A percentile compares a stretch with the other conserved stretches of the same genome.
These are phyloP conservation scores for Panaeolus papilionaceus DNA, from an alignment of 768 basidiomycete genomes.

Conservation along the genomic window DNA sequence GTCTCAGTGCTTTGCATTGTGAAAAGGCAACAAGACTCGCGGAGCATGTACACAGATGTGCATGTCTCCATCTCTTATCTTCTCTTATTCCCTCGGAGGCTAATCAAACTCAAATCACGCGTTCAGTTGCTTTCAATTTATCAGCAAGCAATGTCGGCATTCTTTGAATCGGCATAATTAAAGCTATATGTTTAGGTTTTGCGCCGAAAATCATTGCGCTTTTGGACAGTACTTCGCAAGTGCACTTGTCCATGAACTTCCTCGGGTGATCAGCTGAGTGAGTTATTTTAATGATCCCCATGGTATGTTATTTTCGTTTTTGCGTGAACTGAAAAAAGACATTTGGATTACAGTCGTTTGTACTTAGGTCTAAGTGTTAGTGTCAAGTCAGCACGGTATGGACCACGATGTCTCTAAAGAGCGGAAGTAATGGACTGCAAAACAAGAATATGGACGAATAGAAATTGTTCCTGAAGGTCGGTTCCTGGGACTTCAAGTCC, in stretches of 20 bases:
- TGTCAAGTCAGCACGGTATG: neutral
- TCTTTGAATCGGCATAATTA: neutral
- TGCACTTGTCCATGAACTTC: neutral
- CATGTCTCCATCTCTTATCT: too few species aligned
- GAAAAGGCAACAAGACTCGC: too few species aligned
- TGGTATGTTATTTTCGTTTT: neutral
- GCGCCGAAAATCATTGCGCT: neutral
- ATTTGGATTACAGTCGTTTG: neutral
- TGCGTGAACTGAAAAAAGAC: neutral
- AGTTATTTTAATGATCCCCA: neutral
- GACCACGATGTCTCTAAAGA: neutral
- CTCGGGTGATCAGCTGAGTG: neutral
- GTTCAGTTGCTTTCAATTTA: neutral
- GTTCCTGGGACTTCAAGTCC: neutral
- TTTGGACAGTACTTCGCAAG: constrained; percentile 1
- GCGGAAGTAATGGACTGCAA: neutral
- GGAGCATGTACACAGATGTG: too few species aligned
- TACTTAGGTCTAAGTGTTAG: neutral
- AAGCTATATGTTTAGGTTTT: neutral
- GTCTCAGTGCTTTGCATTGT: too few species aligned
- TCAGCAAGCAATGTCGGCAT: neutral
- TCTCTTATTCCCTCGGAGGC: neutral
- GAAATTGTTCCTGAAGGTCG: neutral
- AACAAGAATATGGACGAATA: constrained; percentile 8
- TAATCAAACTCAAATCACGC: neutral